A percentile compares a stretch with the other conserved stretches of the same genome.
phyloP scores from a whole-genome alignment of 257 asterid species.

The Osmanthus fragrans region DNA sequence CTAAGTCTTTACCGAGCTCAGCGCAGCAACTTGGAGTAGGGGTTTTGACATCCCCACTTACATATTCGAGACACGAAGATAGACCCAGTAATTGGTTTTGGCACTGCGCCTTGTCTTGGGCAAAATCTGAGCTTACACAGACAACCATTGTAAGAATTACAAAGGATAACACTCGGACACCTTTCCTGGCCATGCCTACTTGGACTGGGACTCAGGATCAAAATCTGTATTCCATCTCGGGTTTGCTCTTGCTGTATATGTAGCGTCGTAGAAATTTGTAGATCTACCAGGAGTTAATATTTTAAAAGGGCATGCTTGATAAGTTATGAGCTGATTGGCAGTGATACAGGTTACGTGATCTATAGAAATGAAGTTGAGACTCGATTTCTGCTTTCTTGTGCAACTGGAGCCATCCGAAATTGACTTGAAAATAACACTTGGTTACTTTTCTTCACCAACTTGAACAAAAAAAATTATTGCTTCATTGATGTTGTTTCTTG shows the following conservation, averaged over 20 bases:
- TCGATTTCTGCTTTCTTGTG: not conserved
- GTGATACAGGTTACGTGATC: not conserved
- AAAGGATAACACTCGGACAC: not conserved
- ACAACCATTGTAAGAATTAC: conserved; percentile 22
- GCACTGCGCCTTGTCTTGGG: conserved; percentile 40
- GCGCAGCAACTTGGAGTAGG: conserved; percentile 44
- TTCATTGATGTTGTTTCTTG: not conserved
- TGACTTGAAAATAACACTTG: not conserved
- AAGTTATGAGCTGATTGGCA: conserved; percentile 8
- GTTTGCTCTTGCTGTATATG: not conserved
- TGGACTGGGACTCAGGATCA: not conserved
- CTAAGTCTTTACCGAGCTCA: conserved; percentile 27
- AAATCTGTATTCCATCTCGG: not conserved
- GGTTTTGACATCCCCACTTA: conserved; percentile 32
- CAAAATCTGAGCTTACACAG: conserved; percentile 32
- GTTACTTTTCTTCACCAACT: not conserved
- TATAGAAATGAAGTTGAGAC: not conserved
- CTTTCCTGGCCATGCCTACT: conserved; percentile 20
- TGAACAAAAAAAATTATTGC: not conserved
- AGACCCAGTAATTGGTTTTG: conserved; percentile 31
- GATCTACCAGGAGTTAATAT: not conserved
- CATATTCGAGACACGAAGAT: conserved; percentile 40
- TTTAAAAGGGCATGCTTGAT: not conserved
- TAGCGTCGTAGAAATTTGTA: not conserved
- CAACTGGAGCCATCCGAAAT: not conserved